phyloP scores from a whole-genome alignment of 192 early-diverging fungal species.

The Backusella westeae region DNA sequence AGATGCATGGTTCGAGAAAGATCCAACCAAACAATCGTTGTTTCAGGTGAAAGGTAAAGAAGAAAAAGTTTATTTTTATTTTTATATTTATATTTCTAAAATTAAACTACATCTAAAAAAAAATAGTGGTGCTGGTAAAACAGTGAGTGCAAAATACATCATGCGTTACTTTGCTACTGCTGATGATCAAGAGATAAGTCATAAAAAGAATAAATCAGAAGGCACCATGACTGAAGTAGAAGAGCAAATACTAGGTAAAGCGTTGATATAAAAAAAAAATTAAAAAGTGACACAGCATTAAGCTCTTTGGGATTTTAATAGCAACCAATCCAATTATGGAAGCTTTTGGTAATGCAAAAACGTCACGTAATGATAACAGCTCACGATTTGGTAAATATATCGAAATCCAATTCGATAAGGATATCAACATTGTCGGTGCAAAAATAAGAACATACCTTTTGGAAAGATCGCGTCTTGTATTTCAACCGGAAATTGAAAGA shows the following conservation, averaged over 20 bases:
- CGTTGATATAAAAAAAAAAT: neutral
- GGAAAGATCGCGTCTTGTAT: slow-evolving; percentile 93
- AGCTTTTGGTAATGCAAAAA: slow-evolving; percentile 99
- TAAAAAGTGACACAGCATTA: neutral
- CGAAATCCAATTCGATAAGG: slow-evolving; percentile 90
- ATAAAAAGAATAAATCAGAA: slow-evolving; percentile 41
- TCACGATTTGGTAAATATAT: slow-evolving; percentile 99
- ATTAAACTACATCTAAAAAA: neutral
- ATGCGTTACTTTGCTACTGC: slow-evolving; percentile 96
- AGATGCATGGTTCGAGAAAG: slow-evolving; percentile 90
- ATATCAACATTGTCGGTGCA: slow-evolving; percentile 86
- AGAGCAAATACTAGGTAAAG: slow-evolving; percentile 70
- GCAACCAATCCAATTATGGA: slow-evolving; percentile 99
- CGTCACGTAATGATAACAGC: slow-evolving; percentile 97
- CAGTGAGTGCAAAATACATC: slow-evolving; percentile 93
- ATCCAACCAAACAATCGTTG: slow-evolving; percentile 97
- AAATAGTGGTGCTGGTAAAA: slow-evolving; percentile 91
- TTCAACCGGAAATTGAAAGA: slow-evolving; percentile 90
- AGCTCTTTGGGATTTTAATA: slow-evolving; percentile 15
- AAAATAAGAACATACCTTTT: slow-evolving; percentile 94
- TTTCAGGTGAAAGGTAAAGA: slow-evolving; percentile 86
- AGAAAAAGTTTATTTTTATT: neutral
- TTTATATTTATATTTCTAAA: neutral
- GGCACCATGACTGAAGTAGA: slow-evolving; percentile 69
- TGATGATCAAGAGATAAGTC: slow-evolving; percentile 60